Evolutionary conservation across 1,284 basidiomycete genomes (phyloP).

Genomic region (Rhodotorula glutinis): DNA sequence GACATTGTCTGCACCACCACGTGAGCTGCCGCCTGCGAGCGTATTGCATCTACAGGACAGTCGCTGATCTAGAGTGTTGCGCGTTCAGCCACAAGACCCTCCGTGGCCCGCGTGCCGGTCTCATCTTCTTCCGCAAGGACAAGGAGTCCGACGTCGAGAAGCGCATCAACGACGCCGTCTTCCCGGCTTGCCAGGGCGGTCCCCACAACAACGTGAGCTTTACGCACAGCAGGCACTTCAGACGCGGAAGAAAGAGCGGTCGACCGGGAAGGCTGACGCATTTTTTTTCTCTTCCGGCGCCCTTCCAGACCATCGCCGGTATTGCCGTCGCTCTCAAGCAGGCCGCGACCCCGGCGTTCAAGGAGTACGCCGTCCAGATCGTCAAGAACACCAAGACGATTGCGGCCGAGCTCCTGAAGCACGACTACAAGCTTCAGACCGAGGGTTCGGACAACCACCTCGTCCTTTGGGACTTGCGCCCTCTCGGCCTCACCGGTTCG

Average conservation of each 20-base stretch:
- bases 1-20: conserved; percentile 97
- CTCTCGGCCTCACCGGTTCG: conserved; percentile 89
- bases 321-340: conserved; percentile 95
- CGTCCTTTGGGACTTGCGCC: conserved; percentile 89
- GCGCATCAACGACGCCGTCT: conserved; percentile 95
- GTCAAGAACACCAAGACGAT: conserved; percentile 80
- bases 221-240: conserved; percentile 18
- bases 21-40: background rate
- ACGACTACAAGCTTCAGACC: conserved; percentile 90
- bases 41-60: no score
- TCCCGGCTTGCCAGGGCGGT: conserved; percentile 99
- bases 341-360: conserved; percentile 84
- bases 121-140: conserved; percentile 99
- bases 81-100: conserved; percentile 80
- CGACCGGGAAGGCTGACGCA: background rate
- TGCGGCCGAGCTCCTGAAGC: conserved; percentile 64
- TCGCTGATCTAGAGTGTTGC: no score
- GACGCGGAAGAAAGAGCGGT: background rate
- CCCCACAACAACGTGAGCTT: conserved; percentile 81
- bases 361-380: conserved; percentile 91
- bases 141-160: conserved; percentile 83
- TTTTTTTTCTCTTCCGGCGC: conserved; percentile 42
- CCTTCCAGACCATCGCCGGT: conserved; percentile 73
- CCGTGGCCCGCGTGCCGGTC: conserved; percentile 93
- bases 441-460: conserved; percentile 97